Evolutionary conservation across 768 basidiomycete species (phyloP).

Genomic region (Mycena vitilis): DNA sequence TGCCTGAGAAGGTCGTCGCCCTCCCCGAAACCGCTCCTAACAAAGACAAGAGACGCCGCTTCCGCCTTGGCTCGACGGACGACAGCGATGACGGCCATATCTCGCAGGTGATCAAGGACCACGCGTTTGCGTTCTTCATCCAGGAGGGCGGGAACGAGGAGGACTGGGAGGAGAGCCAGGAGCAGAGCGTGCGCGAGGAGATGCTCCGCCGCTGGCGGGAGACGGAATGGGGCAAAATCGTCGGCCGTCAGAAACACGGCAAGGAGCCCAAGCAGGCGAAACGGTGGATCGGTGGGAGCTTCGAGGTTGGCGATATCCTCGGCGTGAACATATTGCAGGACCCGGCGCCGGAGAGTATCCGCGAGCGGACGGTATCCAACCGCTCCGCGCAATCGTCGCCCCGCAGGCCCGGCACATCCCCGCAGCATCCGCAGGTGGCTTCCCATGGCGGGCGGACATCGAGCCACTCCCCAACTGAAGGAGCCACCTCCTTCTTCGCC

Average conservation of each 20-base stretch:
- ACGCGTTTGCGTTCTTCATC: constrained; percentile 74
- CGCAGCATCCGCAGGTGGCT: neutral
- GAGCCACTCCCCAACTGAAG: neutral
- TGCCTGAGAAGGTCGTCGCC: constrained; percentile 71
- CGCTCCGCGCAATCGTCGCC: constrained; percentile 27
- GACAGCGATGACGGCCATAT: constrained; percentile 53
- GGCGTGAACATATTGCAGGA: constrained; percentile 71
- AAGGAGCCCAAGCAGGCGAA: constrained; percentile 42
- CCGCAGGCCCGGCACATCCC: constrained; percentile 4
- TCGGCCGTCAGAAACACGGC: constrained; percentile 50
- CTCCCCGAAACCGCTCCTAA: constrained; percentile 46
- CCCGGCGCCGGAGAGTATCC: constrained; percentile 35
- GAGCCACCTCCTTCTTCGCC: constrained; percentile 21
- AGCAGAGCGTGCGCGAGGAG: constrained; percentile 61
- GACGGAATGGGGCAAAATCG: constrained; percentile 71
- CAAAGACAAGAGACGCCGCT: constrained; percentile 43
- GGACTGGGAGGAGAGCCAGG: constrained; percentile 73
- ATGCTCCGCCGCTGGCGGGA: constrained; percentile 72
- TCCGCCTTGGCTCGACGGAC: constrained; percentile 40
- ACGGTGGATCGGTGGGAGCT: constrained; percentile 79
- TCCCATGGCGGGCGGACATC: neutral
- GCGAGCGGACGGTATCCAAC: constrained; percentile 23
- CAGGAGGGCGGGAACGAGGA: constrained; percentile 71
- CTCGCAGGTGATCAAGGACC: constrained; percentile 63
- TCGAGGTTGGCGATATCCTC: constrained; percentile 82